Percentiles rank a stretch among this genome's conserved stretches.
Conservation (phyloP, 495 filamentous ascomycete genomes). For the Penicillium fimorum region DNA sequence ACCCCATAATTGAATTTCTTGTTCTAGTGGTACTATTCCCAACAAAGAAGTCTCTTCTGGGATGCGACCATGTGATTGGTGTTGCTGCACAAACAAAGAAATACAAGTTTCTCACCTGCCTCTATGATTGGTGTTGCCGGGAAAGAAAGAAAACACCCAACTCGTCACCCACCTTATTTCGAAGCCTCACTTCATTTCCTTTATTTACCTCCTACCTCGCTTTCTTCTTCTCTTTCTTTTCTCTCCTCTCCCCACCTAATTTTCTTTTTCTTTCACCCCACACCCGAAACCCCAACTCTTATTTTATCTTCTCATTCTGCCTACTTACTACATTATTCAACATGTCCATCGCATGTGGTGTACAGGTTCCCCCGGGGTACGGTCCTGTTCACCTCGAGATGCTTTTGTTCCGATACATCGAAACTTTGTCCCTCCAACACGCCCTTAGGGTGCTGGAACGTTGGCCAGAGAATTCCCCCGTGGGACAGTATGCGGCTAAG, state of each 20-base stretch:
- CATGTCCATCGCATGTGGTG: neutral
- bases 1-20: neutral
- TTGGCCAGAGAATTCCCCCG: neutral
- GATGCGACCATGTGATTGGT: neutral
- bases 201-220: neutral
- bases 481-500: neutral
- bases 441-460: neutral
- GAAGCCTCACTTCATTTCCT: neutral
- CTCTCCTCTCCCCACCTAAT: neutral
- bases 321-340: neutral
- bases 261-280: neutral
- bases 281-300: neutral
- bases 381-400: neutral
- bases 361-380: neutral
- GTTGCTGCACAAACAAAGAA: constrained; percentile 6
- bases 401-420: neutral
- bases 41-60: neutral
- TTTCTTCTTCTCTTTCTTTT: neutral
- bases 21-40: neutral
- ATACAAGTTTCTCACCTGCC: neutral
- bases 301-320: neutral
- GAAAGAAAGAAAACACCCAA: constrained; percentile 1
- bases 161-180: neutral
- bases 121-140: neutral
- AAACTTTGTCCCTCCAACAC: neutral